Base-by-base conservation (phyloP, 2,329 filamentous ascomycete genomes). In the Penicillium crustosum region DNA sequence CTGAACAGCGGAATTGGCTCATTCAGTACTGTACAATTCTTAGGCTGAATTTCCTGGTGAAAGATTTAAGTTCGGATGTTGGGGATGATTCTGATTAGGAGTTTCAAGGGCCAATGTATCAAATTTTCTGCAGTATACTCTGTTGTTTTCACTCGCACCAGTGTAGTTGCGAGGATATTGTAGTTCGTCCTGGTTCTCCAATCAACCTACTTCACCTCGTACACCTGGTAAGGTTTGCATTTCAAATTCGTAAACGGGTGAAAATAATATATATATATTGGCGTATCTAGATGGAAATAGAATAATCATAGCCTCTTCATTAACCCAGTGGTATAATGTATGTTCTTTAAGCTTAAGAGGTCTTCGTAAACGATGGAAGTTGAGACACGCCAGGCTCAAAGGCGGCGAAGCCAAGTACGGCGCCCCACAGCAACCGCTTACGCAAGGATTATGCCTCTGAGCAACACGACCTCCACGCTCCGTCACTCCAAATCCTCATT, bases 381-480 rank as follows among this genome's bases (percentile, higher is more conserved):
- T 27, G 48, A 29, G 10, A 38, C 15, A 27, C 6, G 9, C 21
- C 48, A 19, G 21, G 9, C 42, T 44, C n/a, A 17, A 17, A 48
- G 31, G 25, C 10, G 38, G 50, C 15, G 19, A 27, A 27, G 5
- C 15, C 27, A 27, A 27, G 5, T 57, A 57, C 25, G 49, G 55
- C 13, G 21, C n/a, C 4, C 21, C 35, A 53, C 15, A 53, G 10
- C 21, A 15, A 53, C 55, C 43, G 43, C n/a, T n/a, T 23, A 31
- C 49, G 55, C 55, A 48, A 23, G 6, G 21, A 57, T 53, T 23
- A 53, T 53, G 55, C 49, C 36, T 47, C 49, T 53, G 49, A 21
- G 42, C 42, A 35, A 57, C 55, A 43, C 17, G 42, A 57, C 49
- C 39, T 41, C 12, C 21, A 45, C 42, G 25, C 42, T 35, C 49